Base-by-base conservation (phyloP, 73 alveolate species). In the Blepharisma stoltei region DNA sequence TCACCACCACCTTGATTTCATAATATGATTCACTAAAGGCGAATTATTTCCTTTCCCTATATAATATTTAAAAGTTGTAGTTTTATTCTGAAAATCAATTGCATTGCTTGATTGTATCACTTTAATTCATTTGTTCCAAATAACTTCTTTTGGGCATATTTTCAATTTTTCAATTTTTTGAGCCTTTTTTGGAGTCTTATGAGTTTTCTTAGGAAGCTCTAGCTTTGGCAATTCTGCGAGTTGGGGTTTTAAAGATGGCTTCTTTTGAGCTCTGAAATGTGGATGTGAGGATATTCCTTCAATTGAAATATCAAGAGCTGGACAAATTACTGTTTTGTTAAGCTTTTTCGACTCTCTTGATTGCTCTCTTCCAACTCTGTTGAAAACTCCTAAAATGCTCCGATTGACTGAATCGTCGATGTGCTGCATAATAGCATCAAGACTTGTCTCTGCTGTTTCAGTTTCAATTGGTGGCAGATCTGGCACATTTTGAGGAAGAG, bases 21-120 rank as follows among this genome's bases (percentile, higher is more conserved):
- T 25, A 11, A 60, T 60, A 37, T 60, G 41, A 25, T 60, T 60
- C 14, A 60, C 76, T 27, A 60, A 60, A 21, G 49, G 21, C 2
- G 55, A 60, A 60, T 60, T 60, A 37, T 60, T 60, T 27, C 76
- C 76, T 60, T 37, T 25, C 14, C 76, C 76, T 1, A 60, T 21
- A 25, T 25, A 20, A 60, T 60, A 60, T 4, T 60, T 60, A 60
- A 25, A 60, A n/a, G 77, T 20, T 52, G 66, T 52, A 4, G 2
- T 3, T 14, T 52, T 11, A 52, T 11, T 11, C 2, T 52, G 23
- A 52, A 52, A 11, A 52, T 52, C 66, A 4, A 14, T 2, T 14
- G 27, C 66, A 52, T 52, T 52, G 66, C 66, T 52, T 52, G 66
- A 52, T 4, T 52, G n/a, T 14, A 52, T 52, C n/a, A 52, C 6